phyloP scores from a whole-genome alignment of 2,329 filamentous ascomycete genomes.

The Pseudogymnoascus sp. region DNA sequence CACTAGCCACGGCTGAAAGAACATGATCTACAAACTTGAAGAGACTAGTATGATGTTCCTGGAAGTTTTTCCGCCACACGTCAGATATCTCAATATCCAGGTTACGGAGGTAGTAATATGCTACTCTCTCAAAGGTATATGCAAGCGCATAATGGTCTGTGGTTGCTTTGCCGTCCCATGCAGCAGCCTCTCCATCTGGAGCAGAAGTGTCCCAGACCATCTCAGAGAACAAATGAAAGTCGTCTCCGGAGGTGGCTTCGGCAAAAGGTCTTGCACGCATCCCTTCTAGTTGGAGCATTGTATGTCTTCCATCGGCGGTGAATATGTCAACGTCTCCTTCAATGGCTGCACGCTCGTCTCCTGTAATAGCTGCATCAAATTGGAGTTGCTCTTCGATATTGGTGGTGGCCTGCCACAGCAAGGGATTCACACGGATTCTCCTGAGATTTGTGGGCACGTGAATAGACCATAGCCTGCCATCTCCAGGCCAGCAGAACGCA shows the following conservation, averaged over 20 bases:
- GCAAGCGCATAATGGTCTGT: not conserved
- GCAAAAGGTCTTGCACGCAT: not conserved
- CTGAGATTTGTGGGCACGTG: constrained; percentile 21
- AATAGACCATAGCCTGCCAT: constrained; percentile 18
- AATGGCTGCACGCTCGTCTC: not conserved
- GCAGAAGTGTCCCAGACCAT: not conserved
- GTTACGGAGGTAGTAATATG: constrained; percentile 9
- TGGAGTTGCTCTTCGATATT: not conserved
- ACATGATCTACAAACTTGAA: not conserved
- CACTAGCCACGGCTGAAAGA: not conserved
- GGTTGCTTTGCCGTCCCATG: not conserved
- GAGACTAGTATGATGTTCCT: not conserved
- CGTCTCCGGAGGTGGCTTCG: not conserved
- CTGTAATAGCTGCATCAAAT: not conserved
- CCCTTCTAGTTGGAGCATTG: not conserved
- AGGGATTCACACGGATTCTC: constrained; percentile 20
- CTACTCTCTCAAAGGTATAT: not conserved
- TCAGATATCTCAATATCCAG: not conserved
- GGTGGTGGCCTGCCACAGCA: not conserved
- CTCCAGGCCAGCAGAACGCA: constrained; percentile 18
- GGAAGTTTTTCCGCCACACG: not conserved
- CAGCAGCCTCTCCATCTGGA: not conserved
- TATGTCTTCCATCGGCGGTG: not conserved
- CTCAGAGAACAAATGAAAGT: constrained; percentile 6
- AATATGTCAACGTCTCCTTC: constrained; percentile 23